Conservation (phyloP, 495 filamentous ascomycete species). For the Darksidea phi region DNA sequence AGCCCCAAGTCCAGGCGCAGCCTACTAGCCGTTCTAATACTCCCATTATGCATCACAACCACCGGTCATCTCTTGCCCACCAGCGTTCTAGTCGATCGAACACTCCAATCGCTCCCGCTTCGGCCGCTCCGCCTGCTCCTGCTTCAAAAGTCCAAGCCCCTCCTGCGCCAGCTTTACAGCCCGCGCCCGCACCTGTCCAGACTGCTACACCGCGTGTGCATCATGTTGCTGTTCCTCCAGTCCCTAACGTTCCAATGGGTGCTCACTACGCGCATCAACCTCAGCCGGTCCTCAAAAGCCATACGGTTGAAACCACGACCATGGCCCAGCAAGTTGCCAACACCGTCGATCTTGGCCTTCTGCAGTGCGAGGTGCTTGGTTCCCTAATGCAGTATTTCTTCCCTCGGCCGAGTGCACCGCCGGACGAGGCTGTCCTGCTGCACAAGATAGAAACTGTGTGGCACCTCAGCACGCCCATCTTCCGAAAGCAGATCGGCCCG, state of each 20-base stretch:
- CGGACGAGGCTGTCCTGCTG: conserved; percentile 7
- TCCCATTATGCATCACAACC: neutral
- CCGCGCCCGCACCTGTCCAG: neutral
- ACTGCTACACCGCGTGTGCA: too few species aligned
- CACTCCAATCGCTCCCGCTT: neutral
- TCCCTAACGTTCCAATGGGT: too few species aligned
- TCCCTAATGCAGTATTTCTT: conserved; percentile 13
- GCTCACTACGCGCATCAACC: too few species aligned
- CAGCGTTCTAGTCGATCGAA: neutral
- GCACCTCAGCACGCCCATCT: neutral
- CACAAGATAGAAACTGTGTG: conserved; percentile 15
- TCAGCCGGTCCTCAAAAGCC: conserved; percentile 7
- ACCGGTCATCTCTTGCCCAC: neutral
- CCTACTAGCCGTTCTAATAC: neutral
- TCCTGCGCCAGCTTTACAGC: neutral
- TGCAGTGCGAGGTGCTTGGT: conserved; percentile 21
- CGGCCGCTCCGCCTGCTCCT: neutral
- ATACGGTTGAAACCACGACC: neutral
- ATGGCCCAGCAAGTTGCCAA: neutral
- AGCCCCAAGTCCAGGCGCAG: neutral
- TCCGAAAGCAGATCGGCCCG: neutral
- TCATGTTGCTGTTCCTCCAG: too few species aligned
- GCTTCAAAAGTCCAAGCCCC: neutral
- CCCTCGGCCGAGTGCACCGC: neutral
- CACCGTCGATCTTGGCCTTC: conserved; percentile 3